Base-by-base conservation (phyloP, 2,329 filamentous ascomycete species). In the Arthroderma sp. region DNA sequence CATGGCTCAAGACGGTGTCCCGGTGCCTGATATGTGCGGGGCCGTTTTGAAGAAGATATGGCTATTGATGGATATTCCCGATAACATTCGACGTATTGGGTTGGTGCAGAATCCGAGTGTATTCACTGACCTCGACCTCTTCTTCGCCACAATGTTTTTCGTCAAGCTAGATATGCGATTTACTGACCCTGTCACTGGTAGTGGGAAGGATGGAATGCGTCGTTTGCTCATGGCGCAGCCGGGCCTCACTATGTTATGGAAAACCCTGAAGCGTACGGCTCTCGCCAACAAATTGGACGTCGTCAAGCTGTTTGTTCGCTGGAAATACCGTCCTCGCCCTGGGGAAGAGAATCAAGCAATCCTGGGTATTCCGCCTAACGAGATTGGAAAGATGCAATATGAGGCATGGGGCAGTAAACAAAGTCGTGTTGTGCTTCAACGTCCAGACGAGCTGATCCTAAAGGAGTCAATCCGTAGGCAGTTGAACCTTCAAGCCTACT, bases 101-200 rank as follows among this genome's bases (percentile, higher is more conserved):
- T 72, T 85, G 4, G 68, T 88, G 4, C 74, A 73, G 31, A 81
- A 81, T 66, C 55, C 56, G 8, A 62, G 65, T 0, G 74, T 84
- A 52, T 86, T 86, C 77, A 73, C 77, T 8, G 73, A 85, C 58
- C 59, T 67, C 2, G 82, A 88, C 65, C 68, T 93, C 8, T 79
- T 81, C 65, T 76, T 80, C 54, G 76, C 80, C 2, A 80, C 83
- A 47, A 69, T 84, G 59, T 84, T 91, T 72, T 74, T 88, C 62
- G 66, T 87, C 61, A 91, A 91, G 71, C 77, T 93, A 15, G 78
- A 82, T 65, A 82, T 90, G 79, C 76, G 77, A 56, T 83, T 88
- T 69, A 81, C 79, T 58, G 79, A 87, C 61, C 85, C 86, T 0
- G 66, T 81, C 23, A 76, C 76, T 53, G 80, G 79, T 0, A 76